A percentile compares a stretch with the other conserved stretches of the same genome.
These are phyloP conservation scores for Candolleomyces efflorescens DNA, from an alignment of 768 basidiomycete species.

Conservation along the genomic window DNA sequence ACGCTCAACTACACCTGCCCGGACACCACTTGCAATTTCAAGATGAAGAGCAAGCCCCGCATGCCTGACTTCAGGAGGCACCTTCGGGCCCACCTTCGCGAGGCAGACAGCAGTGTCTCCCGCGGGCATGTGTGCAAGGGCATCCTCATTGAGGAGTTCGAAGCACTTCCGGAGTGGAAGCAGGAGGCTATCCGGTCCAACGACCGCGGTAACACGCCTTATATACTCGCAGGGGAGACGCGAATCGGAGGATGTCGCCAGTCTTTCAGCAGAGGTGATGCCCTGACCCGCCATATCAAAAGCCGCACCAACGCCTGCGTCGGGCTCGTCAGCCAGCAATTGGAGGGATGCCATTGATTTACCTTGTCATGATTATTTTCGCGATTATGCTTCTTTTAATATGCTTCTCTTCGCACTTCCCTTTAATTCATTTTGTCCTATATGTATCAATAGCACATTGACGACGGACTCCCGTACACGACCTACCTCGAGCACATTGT, in stretches of 20 bases:
- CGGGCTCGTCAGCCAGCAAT: constrained; percentile 2
- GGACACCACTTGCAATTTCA: constrained; percentile 30
- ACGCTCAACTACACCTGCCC: constrained; percentile 37
- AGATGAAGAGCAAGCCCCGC: constrained; percentile 45
- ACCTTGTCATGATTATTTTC: background rate
- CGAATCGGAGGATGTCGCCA: constrained; percentile 38
- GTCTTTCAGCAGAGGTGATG: constrained; percentile 42
- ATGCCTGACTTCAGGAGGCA: constrained; percentile 59
- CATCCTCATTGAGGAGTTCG: constrained; percentile 21
- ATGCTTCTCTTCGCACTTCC: background rate
- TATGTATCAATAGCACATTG: background rate
- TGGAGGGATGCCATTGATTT: constrained; percentile 7
- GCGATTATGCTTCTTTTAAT: background rate
- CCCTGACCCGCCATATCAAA: constrained; percentile 40
- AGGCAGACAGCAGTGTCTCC: constrained; percentile 32
- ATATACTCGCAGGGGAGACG: constrained; percentile 23
- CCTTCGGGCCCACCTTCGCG: constrained; percentile 49
- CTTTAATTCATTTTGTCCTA: background rate
- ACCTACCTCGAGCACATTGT: background rate
- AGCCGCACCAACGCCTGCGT: constrained; percentile 24
- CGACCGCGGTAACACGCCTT: constrained; percentile 18
- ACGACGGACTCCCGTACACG: background rate
- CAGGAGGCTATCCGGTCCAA: constrained; percentile 14
- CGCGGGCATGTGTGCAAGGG: constrained; percentile 37
- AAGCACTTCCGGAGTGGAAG: background rate